Evolutionary conservation across 176 grass and related monocot species (phyloP), one percentile per base, ranked within the genome.

Genomic region (Avena atlantica): DNA sequence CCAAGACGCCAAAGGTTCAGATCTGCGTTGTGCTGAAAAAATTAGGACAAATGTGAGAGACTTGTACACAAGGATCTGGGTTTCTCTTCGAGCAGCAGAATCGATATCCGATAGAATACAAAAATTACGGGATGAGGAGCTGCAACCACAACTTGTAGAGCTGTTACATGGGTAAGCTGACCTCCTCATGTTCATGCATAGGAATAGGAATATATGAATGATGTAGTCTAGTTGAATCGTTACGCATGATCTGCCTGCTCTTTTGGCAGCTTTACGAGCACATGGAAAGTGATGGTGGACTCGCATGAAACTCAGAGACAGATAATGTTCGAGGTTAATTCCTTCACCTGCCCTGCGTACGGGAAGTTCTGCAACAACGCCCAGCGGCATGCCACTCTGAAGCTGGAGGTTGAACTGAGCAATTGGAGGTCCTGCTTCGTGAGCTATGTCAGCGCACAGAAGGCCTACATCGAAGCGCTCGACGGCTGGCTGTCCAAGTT

Each of bases 311-410:
- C 92, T 67, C 96, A 98, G 87, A 92, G 95, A 52, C 93, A 98
- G 77, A 98, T 98, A 78, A 98, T 98, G 90, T 98, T 98, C 68
- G 92, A 95, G 76, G 96, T 98, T 57, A 94, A 93, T 74, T 91
- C 86, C 42, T 98, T 98, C 79, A 94, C 92, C 29, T 98, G 96
- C 9, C 96, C 96, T 29, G 92, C 96, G 16, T 98, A 98, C 83
- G 96, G 96, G 4, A 98, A 98, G 83, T 94, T 96, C 88, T 94
- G 90, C 69, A 96, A 94, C 0, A 89, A 98, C n/a, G 86, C 92
- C 0, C 93, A 98, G 74, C 92, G 90, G 56, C 90, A 96, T 48
- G 97, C 94, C 20, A 99, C 93, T 69, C 87, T 98, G 10, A 98
- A 83, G 81, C 78, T 98, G 51, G 93, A 91, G 85, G 96, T 88